Conservation (phyloP, 148 eudicot genomes). For the Fagopyrum esculentum region DNA sequence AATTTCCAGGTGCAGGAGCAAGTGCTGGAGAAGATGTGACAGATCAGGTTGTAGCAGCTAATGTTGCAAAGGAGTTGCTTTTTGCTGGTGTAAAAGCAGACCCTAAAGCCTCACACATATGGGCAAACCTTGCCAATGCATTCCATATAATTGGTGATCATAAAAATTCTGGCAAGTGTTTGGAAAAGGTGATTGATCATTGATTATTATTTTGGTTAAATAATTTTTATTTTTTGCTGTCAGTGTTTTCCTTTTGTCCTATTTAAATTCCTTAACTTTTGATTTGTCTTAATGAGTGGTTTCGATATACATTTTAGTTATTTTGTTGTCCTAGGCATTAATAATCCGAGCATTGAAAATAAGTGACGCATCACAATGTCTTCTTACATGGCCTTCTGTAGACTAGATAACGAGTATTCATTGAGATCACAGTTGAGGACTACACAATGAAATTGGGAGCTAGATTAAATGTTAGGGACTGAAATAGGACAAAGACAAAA, state of each 20-base stretch:
- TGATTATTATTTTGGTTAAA: neutral
- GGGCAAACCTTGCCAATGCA: slow-evolving; percentile 94
- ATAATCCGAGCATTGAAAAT: neutral
- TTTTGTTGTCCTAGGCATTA: neutral
- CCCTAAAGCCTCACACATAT: slow-evolving; percentile 75
- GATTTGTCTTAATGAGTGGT: neutral
- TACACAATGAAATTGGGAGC: neutral
- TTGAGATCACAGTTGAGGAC: neutral
- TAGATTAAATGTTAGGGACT: neutral
- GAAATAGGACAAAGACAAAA: neutral
- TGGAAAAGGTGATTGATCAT: slow-evolving; percentile 69
- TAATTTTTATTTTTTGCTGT: neutral
- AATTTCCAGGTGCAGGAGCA: slow-evolving; percentile 74
- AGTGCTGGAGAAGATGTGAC: slow-evolving; percentile 52
- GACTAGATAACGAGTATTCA: neutral
- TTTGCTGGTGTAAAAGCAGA: slow-evolving; percentile 75
- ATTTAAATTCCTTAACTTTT: neutral
- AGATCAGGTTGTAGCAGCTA: slow-evolving; percentile 51
- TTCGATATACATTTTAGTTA: neutral
- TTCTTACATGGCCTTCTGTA: neutral
- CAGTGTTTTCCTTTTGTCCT: neutral
- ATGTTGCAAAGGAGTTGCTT: slow-evolving; percentile 83
- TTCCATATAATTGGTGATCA: slow-evolving; percentile 67
- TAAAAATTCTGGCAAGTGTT: slow-evolving; percentile 76
- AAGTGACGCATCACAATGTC: neutral